A percentile compares a stretch with the other conserved stretches of the same genome.
Conservation (phyloP, 371 early-diverging fungal genomes). For the Nosema bombycis region DNA sequence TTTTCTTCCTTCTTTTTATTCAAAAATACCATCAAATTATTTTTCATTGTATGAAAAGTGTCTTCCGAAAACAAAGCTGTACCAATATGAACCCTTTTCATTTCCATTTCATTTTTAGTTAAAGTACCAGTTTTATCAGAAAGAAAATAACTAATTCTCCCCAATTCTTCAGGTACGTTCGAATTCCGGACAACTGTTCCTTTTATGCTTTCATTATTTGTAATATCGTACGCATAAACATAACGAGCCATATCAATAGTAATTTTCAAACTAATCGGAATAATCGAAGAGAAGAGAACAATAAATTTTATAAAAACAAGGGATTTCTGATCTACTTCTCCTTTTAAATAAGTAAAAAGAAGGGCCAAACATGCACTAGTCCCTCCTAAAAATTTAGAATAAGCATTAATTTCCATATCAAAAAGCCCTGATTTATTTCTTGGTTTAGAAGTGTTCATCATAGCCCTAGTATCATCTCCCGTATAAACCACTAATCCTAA, state of each 20-base stretch:
- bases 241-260: slow-evolving; percentile 92
- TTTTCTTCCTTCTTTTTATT: slow-evolving; percentile 15
- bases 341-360: slow-evolving; percentile 78
- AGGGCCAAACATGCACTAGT: slow-evolving; percentile 67
- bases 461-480: slow-evolving; percentile 86
- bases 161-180: slow-evolving; percentile 85
- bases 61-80: slow-evolving; percentile 81
- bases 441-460: slow-evolving; percentile 90
- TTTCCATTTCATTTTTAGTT: slow-evolving; percentile 90
- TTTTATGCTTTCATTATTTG: slow-evolving; percentile 67
- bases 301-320: slow-evolving; percentile 83
- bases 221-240: slow-evolving; percentile 70
- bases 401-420: slow-evolving; percentile 82
- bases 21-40: slow-evolving; percentile 14
- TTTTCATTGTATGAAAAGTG: slow-evolving; percentile 65
- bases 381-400: slow-evolving; percentile 68
- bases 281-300: slow-evolving; percentile 89
- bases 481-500: slow-evolving; percentile 89
- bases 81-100: slow-evolving; percentile 90
- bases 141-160: slow-evolving; percentile 84
- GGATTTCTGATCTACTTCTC: slow-evolving; percentile 78
- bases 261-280: slow-evolving; percentile 89
- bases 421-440: slow-evolving; percentile 85
- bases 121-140: slow-evolving; percentile 94
- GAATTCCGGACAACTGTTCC: slow-evolving; percentile 76